Evolutionary conservation across 371 early-diverging fungal species (phyloP).

Genomic region (Apophysomyces trapeziformis): DNA sequence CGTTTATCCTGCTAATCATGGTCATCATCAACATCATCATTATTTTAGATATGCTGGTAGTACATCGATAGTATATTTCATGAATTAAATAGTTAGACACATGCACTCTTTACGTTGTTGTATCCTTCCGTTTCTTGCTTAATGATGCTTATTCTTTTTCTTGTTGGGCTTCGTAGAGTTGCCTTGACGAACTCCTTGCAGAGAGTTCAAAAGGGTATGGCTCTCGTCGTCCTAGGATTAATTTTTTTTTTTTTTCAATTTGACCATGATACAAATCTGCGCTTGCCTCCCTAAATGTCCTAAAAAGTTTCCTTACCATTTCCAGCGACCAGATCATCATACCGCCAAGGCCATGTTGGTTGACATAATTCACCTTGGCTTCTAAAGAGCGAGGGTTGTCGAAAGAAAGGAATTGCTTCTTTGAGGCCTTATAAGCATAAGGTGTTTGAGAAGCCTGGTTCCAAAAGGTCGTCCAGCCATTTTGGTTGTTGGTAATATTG

Average conservation of each 20-base stretch:
- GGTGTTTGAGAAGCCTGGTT: conserved; percentile 57
- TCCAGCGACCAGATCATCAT: conserved; percentile 65
- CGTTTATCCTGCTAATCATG: too few species aligned
- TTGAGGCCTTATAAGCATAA: conserved; percentile 54
- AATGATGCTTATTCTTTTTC: background rate
- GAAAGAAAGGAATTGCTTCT: conserved; percentile 58
- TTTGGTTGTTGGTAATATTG: conserved; percentile 25
- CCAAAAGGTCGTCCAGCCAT: conserved; percentile 35
- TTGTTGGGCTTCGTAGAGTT: background rate
- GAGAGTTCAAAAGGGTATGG: conserved; percentile 33
- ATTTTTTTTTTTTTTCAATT: background rate
- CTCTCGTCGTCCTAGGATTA: conserved; percentile 35
- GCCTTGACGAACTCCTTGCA: conserved; percentile 37
- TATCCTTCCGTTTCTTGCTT: background rate
- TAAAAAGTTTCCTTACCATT: conserved; percentile 30
- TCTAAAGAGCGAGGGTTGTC: conserved; percentile 58
- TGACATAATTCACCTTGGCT: conserved; percentile 57
- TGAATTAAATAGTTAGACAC: too few species aligned
- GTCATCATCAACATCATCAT: too few species aligned
- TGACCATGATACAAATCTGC: background rate
- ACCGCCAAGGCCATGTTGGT: conserved; percentile 52
- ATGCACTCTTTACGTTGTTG: background rate
- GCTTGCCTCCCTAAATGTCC: background rate
- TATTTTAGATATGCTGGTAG: too few species aligned
- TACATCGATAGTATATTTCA: too few species aligned